A percentile compares a stretch with the other conserved stretches of the same genome.
These are phyloP conservation scores for Pichia phayaonensis DNA, from an alignment of 805 yeast species.

Conservation along the genomic window DNA sequence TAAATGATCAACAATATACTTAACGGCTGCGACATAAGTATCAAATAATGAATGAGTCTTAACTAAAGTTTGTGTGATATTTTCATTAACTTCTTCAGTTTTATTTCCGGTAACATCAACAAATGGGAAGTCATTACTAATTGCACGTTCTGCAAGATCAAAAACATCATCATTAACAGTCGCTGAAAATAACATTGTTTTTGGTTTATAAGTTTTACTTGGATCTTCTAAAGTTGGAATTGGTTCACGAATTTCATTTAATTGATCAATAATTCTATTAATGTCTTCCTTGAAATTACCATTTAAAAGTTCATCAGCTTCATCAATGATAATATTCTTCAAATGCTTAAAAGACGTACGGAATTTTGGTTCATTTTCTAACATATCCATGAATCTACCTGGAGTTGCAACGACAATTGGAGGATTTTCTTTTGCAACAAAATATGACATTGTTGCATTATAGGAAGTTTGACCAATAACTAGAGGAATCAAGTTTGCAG, in stretches of 20 bases:
- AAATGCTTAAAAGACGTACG: constrained; percentile 43
- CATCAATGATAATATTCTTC: constrained; percentile 71
- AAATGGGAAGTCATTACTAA: constrained; percentile 46
- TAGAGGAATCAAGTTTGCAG: constrained; percentile 34
- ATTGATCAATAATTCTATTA: constrained; percentile 43
- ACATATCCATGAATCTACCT: constrained; percentile 66
- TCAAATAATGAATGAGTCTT: constrained; percentile 49
- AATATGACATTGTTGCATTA: constrained; percentile 11
- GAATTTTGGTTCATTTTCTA: constrained; percentile 39
- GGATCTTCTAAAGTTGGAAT: constrained; percentile 15
- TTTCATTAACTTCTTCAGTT: constrained; percentile 53
- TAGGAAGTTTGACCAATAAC: constrained; percentile 34
- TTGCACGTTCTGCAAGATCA: constrained; percentile 50
- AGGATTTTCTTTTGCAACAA: constrained; percentile 29
- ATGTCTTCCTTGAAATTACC: constrained; percentile 70
- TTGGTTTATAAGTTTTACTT: constrained; percentile 32
- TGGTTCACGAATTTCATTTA: constrained; percentile 27
- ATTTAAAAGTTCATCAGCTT: constrained; percentile 83
- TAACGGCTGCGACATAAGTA: constrained; percentile 46
- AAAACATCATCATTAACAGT: constrained; percentile 69
- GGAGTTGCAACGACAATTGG: constrained; percentile 83
- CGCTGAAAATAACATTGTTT: constrained; percentile 79
- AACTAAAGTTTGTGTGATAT: constrained; percentile 61
- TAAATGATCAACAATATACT: constrained; percentile 36
- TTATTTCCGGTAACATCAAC: constrained; percentile 71